These are phyloP conservation scores for Leccinum obscurum DNA, from an alignment of 768 basidiomycete genomes.

Conservation along the genomic window DNA sequence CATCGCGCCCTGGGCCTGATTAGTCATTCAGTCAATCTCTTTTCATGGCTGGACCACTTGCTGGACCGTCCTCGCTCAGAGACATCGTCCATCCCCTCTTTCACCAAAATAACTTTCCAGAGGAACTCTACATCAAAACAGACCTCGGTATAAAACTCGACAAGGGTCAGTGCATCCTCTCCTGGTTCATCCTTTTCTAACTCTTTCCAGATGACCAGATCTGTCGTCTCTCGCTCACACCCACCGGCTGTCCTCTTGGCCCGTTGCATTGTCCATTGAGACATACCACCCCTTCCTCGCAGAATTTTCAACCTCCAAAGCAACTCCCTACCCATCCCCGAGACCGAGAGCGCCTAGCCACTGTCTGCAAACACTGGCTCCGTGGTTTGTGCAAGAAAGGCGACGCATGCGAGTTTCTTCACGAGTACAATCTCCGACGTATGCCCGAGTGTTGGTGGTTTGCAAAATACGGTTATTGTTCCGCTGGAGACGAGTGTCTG, in stretches of 20 bases:
- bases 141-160: conserved; percentile 88
- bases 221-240: conserved; percentile 78
- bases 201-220: conserved; percentile 81
- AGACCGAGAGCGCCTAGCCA: conserved; percentile 79
- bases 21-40: not conserved
- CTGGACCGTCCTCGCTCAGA: conserved; percentile 55
- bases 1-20: not conserved
- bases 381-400: conserved; percentile 98
- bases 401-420: conserved; percentile 96
- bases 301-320: conserved; percentile 89
- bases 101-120: conserved; percentile 87
- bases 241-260: conserved; percentile 86
- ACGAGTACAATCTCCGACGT: conserved; percentile 95
- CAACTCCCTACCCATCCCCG: conserved; percentile 80
- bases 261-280: conserved; percentile 90
- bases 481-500: conserved; percentile 94
- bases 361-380: conserved; percentile 99
- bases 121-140: conserved; percentile 78
- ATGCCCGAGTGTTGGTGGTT: conserved; percentile 99
- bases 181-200: not conserved
- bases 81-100: conserved; percentile 88
- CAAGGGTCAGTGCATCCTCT: conserved; percentile 56
- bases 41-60: conserved; percentile 46
- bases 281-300: conserved; percentile 84
- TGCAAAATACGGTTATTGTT: conserved; percentile 96